Base-by-base conservation (phyloP, 2,329 filamentous ascomycete species). In the Stemphylium beticola region DNA sequence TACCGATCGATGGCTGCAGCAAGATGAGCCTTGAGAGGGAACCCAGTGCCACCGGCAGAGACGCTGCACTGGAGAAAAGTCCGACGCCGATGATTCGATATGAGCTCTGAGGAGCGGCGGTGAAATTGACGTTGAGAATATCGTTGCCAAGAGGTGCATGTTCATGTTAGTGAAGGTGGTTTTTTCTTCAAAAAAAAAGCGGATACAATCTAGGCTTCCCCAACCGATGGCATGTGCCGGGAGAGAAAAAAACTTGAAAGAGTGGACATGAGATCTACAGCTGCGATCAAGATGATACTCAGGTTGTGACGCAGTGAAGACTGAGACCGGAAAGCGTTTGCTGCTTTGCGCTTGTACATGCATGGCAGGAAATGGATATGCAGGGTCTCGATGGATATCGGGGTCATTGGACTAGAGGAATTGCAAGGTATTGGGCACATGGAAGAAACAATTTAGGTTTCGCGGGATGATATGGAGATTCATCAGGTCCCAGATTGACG, bases 371-470 rank as follows among this genome's bases (percentile, higher is more conserved):
- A 31, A 37, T 12, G 17, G n/a, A 40, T 49, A 48, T 50, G 51
- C 51, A 54, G 51, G 51, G 51, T 34, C 46, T 52, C 17, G 10
- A 29, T 18, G 2, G 15, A 7, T 29, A 11, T 29, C 6, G 11
- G 12, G 14, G 11, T 14, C 26, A 38, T 34, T 42, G 34, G 40
- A 12, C 34, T 14, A 29, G 14, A 10, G 5, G 10, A 24, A 14
- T 20, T 12, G n/a, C 22, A 31, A 31, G 14, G 43, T 44, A 39
- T 40, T 43, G 51, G 26, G 37, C 24, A 26, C 20, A 41, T 34
- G n/a, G 26, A 33, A 54, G 20, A 54, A 54, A 39, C 20, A 54
- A 40, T 34, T 33, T 54, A 37, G 32, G 33, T 49, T 54, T 54
- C 17, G 29, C 11, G 8, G 29, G 18, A 7, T 9, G 20, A 18